Base-by-base conservation (phyloP, 495 filamentous ascomycete species). In the Haplographium delicatum region DNA sequence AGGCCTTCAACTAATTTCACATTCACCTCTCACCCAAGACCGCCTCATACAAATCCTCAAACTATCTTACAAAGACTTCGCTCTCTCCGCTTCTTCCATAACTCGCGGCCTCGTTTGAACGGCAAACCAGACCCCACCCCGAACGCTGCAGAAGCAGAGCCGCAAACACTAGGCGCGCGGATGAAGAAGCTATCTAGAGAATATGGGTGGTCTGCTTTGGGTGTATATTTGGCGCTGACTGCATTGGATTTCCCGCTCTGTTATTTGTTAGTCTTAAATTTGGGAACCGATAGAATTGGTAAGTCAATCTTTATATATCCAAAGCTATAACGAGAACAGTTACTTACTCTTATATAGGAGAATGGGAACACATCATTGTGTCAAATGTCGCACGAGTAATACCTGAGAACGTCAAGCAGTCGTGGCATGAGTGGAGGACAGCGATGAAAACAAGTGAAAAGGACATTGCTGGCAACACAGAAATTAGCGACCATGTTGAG, bases 191-290 rank as follows among this genome's bases (percentile, higher is more conserved):
- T 97, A n/a, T 88, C 86, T 0, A 78, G 84, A 34, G 94, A 96
- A 68, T 99, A 99, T 64, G 93, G 93, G 31, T 96, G 90, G 87
- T 77, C 86, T 8, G 90, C 91, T 2, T 64, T 95, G n/a, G 90
- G 91, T 6, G 86, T 99, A 2, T 99, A 99, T 67, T 66, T 95
- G 7, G 68, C 68, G 0, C 70, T 99, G 30, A 89, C 84, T 0
- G 86, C 86, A 10, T 70, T 96, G 51, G 93, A 99, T 61, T 95
- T 97, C 57, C 93, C 93, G 0, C 88, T 99, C 62, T 96, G 90
- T 67, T 99, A 95, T 65, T 67, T 91, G 20, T 79, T 89, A 2
- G 93, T 99, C 16, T 77, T 85, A 16, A 72, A 78, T 31, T 72
- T 97, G 3, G 93, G 93, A 16, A 86, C 84, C 0, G 93, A 99